Evolutionary conservation across 495 filamentous ascomycete genomes (phyloP).

Genomic region (Darksidea phi): DNA sequence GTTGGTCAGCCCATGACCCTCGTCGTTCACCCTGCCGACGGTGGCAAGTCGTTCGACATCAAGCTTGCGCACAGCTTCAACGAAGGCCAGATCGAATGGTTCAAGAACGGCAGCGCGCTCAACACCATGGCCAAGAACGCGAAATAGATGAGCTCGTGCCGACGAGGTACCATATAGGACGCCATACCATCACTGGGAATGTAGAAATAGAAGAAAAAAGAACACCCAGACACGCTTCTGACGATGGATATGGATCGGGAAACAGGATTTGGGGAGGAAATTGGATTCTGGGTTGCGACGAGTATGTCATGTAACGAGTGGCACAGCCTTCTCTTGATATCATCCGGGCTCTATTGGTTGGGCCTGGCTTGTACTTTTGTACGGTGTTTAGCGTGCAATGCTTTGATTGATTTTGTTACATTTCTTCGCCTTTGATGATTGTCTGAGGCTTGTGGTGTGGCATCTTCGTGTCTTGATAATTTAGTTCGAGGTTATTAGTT

Average conservation of each 20-base stretch:
- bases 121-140: slow-evolving; percentile 91
- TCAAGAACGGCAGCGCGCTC: slow-evolving; percentile 91
- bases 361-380: slow-evolving; percentile 31
- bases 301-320: slow-evolving; percentile 9
- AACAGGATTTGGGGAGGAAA: slow-evolving; percentile 9
- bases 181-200: slow-evolving; percentile 20
- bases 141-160: slow-evolving; percentile 10
- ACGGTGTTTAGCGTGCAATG: slow-evolving; percentile 36
- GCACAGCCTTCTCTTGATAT: slow-evolving; percentile 15
- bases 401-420: slow-evolving; percentile 11
- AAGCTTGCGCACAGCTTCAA: slow-evolving; percentile 95
- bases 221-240: slow-evolving; percentile 6
- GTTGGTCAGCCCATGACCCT: slow-evolving; percentile 95
- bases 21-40: slow-evolving; percentile 84
- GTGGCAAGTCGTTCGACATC: slow-evolving; percentile 68
- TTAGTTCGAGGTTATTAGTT: no score
- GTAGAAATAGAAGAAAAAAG: slow-evolving; percentile 17
- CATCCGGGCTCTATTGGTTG: slow-evolving; percentile 27
- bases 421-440: no score
- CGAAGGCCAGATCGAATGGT: slow-evolving; percentile 95
- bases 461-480: no score
- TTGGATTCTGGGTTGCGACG: background rate
- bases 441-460: no score
- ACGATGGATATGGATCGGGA: background rate
- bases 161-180: background rate